A percentile compares a stretch with the other conserved stretches of the same genome.
Evolutionary conservation across 768 basidiomycete species (phyloP).

Genomic region (Amanita exitialis): DNA sequence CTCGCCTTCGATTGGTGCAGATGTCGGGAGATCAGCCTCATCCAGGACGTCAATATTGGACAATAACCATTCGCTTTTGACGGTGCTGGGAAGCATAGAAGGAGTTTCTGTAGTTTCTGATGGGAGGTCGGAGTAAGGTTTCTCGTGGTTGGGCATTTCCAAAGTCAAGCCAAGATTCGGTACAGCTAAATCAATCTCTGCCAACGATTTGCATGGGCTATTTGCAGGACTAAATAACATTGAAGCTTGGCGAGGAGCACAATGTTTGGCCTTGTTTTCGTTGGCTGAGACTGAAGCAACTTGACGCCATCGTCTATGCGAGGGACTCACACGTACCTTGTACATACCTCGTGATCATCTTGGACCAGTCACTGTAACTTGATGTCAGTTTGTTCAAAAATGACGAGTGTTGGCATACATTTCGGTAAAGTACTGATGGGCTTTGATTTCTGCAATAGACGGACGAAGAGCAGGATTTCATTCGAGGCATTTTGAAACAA

Average conservation of each 20-base stretch:
- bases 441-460: constrained; percentile 28
- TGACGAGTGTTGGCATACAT: constrained; percentile 27
- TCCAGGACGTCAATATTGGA: constrained; percentile 1
- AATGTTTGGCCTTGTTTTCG: not conserved
- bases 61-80: constrained; percentile 4
- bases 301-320: not conserved
- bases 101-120: not conserved
- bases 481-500: constrained; percentile 37
- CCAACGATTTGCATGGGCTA: not conserved
- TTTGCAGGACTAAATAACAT: not conserved
- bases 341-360: constrained; percentile 19
- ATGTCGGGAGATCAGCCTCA: not conserved
- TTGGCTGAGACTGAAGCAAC: not conserved
- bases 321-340: constrained; percentile 15
- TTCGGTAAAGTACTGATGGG: constrained; percentile 37
- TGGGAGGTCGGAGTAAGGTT: not conserved
- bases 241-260: not conserved
- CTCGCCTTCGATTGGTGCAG: not conserved
- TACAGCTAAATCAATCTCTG: not conserved
- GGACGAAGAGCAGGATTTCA: constrained; percentile 41
- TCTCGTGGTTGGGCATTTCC: not conserved
- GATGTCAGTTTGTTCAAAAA: constrained; percentile 4
- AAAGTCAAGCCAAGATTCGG: not conserved
- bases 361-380: constrained; percentile 28
- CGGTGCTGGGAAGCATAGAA: not conserved